These are phyloP conservation scores for Epichloe typhina DNA, from an alignment of 2,329 filamentous ascomycete genomes.

Conservation along the genomic window DNA sequence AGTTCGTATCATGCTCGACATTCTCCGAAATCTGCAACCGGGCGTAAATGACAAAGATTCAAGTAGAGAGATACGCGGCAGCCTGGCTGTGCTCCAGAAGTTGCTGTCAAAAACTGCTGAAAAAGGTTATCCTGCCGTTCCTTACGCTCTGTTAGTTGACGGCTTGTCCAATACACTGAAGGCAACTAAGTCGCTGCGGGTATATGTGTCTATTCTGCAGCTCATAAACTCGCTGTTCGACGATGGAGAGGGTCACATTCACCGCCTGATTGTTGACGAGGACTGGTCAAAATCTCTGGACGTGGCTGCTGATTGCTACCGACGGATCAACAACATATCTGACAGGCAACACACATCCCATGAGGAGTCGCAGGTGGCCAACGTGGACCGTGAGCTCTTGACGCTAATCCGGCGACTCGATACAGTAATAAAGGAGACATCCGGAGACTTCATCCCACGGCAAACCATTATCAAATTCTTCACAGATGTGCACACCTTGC, in stretches of 20 bases:
- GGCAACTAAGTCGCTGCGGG: conserved; percentile 29
- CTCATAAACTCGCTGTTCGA: conserved; percentile 44
- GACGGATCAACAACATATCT: conserved; percentile 13
- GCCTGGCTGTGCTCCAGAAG: conserved; percentile 49
- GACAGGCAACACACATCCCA: conserved; percentile 12
- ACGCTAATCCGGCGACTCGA: conserved; percentile 37
- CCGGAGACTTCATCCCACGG: conserved; percentile 45
- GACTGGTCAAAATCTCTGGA: conserved; percentile 51
- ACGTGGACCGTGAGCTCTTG: conserved; percentile 30
- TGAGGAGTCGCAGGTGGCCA: conserved; percentile 21
- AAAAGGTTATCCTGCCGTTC: conserved; percentile 46
- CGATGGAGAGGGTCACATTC: conserved; percentile 37
- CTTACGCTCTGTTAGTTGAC: conserved; percentile 44
- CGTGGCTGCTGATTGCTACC: conserved; percentile 43
- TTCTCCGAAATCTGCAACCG: conserved; percentile 36
- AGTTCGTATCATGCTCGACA: conserved; percentile 50
- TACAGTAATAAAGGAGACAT: conserved; percentile 28
- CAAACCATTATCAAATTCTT: conserved; percentile 57
- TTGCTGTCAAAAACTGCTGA: conserved; percentile 46
- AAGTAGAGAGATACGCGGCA: conserved; percentile 46
- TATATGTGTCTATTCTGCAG: conserved; percentile 33
- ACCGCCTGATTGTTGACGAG: conserved; percentile 46
- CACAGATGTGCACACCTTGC: conserved; percentile 42
- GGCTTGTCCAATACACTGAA: conserved; percentile 40
- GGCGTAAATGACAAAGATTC: conserved; percentile 36